Evolutionary conservation across 352 stramenopile genomes (phyloP).

Genomic region (Pythium aphanidermatum): DNA sequence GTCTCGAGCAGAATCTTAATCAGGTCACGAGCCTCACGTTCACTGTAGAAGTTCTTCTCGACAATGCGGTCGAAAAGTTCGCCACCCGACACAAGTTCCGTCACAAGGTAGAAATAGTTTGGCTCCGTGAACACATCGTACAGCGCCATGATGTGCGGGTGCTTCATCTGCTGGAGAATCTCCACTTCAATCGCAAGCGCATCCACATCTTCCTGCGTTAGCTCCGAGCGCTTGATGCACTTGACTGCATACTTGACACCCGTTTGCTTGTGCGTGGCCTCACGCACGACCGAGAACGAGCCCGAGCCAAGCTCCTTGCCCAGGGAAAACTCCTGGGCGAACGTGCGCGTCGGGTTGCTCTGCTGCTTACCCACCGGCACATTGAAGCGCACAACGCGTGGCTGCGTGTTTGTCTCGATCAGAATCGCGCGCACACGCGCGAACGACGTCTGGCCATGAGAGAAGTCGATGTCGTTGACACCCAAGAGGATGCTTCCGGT

Average conservation of each 20-base stretch:
- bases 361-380: conserved; percentile 43
- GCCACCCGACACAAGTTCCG: conserved; percentile 91
- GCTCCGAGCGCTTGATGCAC: conserved; percentile 81
- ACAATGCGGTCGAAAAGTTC: conserved; percentile 87
- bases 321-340: conserved; percentile 59
- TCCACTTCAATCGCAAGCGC: conserved; percentile 75
- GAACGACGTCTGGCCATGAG: conserved; percentile 39
- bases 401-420: conserved; percentile 44
- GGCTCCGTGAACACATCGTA: conserved; percentile 90
- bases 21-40: conserved; percentile 69
- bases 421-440: conserved; percentile 69
- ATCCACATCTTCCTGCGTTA: conserved; percentile 41
- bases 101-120: conserved; percentile 96
- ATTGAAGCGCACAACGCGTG: conserved; percentile 59
- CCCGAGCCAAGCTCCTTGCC: conserved; percentile 44
- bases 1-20: conserved; percentile 75
- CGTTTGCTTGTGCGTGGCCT: conserved; percentile 35
- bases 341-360: conserved; percentile 29
- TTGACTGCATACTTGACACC: conserved; percentile 54
- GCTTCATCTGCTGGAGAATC: conserved; percentile 79
- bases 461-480: conserved; percentile 73
- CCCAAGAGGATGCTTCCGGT: conserved; percentile 47
- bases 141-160: conserved; percentile 87
- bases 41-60: conserved; percentile 84
- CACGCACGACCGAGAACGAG: conserved; percentile 49